A percentile compares a stretch with the other conserved stretches of the same genome.
Evolutionary conservation across 2,329 filamentous ascomycete genomes (phyloP).

Genomic region (Penicillium sp.): DNA sequence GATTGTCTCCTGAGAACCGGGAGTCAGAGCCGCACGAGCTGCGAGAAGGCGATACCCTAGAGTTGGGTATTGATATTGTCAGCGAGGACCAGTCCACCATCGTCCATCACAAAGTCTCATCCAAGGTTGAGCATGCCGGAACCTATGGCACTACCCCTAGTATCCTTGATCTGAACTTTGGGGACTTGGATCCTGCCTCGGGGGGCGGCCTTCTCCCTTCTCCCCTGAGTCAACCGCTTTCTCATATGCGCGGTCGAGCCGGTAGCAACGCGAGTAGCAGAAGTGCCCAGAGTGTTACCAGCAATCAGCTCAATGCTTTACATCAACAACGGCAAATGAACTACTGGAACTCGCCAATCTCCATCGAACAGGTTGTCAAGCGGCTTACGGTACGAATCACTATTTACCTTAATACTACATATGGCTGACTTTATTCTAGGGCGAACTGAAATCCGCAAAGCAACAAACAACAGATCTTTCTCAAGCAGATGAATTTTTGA

Average conservation of each 20-base stretch:
- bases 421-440: conserved; percentile 51
- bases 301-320: conserved; percentile 56
- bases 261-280: conserved; percentile 65
- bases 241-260: conserved; percentile 66
- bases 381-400: conserved; percentile 63
- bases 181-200: conserved; percentile 76
- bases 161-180: conserved; percentile 84
- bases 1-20: conserved; percentile 87
- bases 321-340: conserved; percentile 72
- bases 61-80: conserved; percentile 96
- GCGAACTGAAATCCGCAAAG: conserved; percentile 84
- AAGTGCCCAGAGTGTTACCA: conserved; percentile 54
- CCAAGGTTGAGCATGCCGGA: conserved; percentile 93
- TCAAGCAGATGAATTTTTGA: conserved; percentile 78
- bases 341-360: conserved; percentile 83
- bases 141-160: conserved; percentile 69
- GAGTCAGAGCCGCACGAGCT: conserved; percentile 95
- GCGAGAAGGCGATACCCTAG: conserved; percentile 84
- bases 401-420: conserved; percentile 17
- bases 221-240: conserved; percentile 61
- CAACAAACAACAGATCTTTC: conserved; percentile 83
- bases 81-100: conserved; percentile 98
- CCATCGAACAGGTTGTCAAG: conserved; percentile 92
- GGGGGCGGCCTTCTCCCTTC: conserved; percentile 70
- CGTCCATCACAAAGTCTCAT: conserved; percentile 96